These are phyloP conservation scores for Suhomyces anneliseae DNA, from an alignment of 1,139 yeast genomes.

Conservation along the genomic window DNA sequence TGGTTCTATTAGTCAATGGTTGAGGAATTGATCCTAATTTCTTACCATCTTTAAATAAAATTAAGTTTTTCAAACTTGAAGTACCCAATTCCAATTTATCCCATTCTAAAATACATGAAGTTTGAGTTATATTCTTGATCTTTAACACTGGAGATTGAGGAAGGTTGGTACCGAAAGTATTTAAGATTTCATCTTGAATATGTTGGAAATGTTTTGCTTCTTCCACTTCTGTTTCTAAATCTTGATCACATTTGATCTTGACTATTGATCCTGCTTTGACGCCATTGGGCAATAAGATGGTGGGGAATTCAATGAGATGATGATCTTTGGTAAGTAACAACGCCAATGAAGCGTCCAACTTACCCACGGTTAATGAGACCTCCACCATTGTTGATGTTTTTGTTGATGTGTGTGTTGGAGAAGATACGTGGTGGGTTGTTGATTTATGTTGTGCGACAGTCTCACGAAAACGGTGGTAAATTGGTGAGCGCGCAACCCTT, in stretches of 20 bases:
- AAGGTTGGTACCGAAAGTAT: slow-evolving; percentile 67
- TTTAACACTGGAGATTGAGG: slow-evolving; percentile 76
- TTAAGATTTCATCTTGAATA: slow-evolving; percentile 73
- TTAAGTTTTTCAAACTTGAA: slow-evolving; percentile 72
- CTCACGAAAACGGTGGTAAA: too few relatives aligned
- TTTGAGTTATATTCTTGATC: slow-evolving; percentile 82
- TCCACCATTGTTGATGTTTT: slow-evolving; percentile 55
- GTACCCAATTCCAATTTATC: slow-evolving; percentile 83
- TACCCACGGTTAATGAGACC: slow-evolving; percentile 92
- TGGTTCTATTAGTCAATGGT: slow-evolving; percentile 75
- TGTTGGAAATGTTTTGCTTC: slow-evolving; percentile 59
- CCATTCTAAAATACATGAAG: slow-evolving; percentile 95
- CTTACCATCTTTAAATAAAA: slow-evolving; percentile 74
- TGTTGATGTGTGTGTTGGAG: neutral
- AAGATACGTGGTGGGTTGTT: slow-evolving; percentile 1
- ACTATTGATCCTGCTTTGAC: slow-evolving; percentile 94
- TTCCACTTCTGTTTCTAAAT: slow-evolving; percentile 61
- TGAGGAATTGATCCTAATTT: slow-evolving; percentile 86
- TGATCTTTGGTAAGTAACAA: slow-evolving; percentile 87
- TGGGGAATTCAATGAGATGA: slow-evolving; percentile 94
- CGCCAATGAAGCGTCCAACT: slow-evolving; percentile 93
- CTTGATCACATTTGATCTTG: slow-evolving; percentile 80
- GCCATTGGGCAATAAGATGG: slow-evolving; percentile 85
- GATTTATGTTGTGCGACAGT: neutral
- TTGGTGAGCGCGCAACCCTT: too few relatives aligned